These are phyloP conservation scores for Takashimella koratensis DNA, from an alignment of 1,284 basidiomycete genomes.

Conservation along the genomic window DNA sequence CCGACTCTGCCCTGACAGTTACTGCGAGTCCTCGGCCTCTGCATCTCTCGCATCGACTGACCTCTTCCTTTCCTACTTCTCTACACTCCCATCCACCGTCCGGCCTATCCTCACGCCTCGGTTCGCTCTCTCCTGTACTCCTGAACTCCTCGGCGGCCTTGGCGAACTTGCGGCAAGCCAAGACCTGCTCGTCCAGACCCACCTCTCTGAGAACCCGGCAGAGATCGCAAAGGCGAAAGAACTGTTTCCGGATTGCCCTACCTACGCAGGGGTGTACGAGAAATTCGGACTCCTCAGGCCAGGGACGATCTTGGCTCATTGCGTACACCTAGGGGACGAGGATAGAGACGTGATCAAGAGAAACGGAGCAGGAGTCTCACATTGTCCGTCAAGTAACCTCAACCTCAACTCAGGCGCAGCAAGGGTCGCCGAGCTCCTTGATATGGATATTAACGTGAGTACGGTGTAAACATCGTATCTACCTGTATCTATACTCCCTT, in stretches of 20 bases:
- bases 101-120: constrained; percentile 90
- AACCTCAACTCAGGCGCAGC: constrained; percentile 82
- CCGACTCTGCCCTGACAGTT: constrained; percentile 65
- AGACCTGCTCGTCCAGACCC: constrained; percentile 73
- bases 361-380: constrained; percentile 72
- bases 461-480: too few relatives aligned
- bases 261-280: constrained; percentile 81
- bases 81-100: constrained; percentile 60
- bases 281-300: constrained; percentile 66
- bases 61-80: constrained; percentile 67
- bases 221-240: constrained; percentile 68
- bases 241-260: constrained; percentile 60
- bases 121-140: constrained; percentile 89
- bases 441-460: constrained; percentile 75
- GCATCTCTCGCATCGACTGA: constrained; percentile 61
- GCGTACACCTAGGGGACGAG: constrained; percentile 61
- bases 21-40: constrained; percentile 63
- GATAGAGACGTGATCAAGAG: constrained; percentile 72
- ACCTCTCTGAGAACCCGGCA: constrained; percentile 77
- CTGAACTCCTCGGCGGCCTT: constrained; percentile 64
- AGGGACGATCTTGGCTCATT: constrained; percentile 87
- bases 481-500: neutral
- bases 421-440: constrained; percentile 71
- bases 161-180: constrained; percentile 54
- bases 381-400: constrained; percentile 92